phyloP scores from a whole-genome alignment of 352 stramenopile genomes.

The Phytophthora multivora region DNA sequence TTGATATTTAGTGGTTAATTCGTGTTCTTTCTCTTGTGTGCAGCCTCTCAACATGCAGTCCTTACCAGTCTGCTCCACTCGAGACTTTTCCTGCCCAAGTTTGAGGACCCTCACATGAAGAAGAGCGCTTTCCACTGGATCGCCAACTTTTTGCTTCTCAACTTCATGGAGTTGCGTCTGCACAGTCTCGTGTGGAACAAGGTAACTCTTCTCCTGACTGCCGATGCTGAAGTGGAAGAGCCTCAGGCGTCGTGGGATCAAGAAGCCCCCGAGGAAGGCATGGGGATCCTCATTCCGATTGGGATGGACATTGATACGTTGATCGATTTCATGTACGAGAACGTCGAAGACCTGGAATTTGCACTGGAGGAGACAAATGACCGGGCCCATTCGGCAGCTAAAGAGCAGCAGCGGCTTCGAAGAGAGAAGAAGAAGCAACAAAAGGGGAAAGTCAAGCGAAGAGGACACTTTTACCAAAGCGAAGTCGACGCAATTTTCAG shows the following conservation, averaged over 20 bases:
- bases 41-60: constrained; percentile 63
- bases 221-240: constrained; percentile 37
- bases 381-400: constrained; percentile 6
- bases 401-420: constrained; percentile 21
- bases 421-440: constrained; percentile 33
- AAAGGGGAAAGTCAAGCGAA: constrained; percentile 20
- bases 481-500: constrained; percentile 61
- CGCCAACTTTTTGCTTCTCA: constrained; percentile 73
- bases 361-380: constrained; percentile 43
- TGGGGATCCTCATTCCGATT: constrained; percentile 71
- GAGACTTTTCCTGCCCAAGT: constrained; percentile 67
- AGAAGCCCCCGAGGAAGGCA: constrained; percentile 57
- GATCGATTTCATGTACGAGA: constrained; percentile 67
- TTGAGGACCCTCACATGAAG: constrained; percentile 54
- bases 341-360: constrained; percentile 66
- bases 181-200: constrained; percentile 88
- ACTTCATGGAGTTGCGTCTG: constrained; percentile 84
- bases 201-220: constrained; percentile 68
- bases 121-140: constrained; percentile 77
- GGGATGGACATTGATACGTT: constrained; percentile 58
- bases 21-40: neutral
- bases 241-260: constrained; percentile 61
- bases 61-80: constrained; percentile 62
- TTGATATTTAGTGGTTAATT: too few relatives aligned
- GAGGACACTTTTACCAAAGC: constrained; percentile 63